Conservation (phyloP, 2,329 filamentous ascomycete genomes). For the Neonectria magnoliae region DNA sequence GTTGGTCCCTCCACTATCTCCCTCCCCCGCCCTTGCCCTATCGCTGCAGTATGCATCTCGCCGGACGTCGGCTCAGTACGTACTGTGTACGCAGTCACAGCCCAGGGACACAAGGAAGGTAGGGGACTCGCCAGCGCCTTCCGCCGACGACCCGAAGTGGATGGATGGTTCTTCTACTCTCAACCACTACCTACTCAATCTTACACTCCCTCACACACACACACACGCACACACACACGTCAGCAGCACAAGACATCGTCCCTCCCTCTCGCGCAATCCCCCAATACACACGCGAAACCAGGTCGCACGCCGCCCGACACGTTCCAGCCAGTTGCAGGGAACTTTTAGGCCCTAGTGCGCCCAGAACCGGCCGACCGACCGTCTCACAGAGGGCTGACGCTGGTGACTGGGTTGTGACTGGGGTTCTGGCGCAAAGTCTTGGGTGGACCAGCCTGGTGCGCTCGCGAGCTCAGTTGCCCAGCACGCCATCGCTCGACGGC, state of each 20-base stretch:
- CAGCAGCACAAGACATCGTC: constrained; percentile 22
- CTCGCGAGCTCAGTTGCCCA: constrained; percentile 30
- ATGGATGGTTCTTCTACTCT: constrained; percentile 17
- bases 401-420: constrained; percentile 29
- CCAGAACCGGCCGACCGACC: constrained; percentile 23
- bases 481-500: constrained; percentile 43
- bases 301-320: neutral
- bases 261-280: constrained; percentile 1
- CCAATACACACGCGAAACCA: neutral
- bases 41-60: constrained; percentile 16
- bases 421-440: constrained; percentile 34
- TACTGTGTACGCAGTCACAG: neutral
- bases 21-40: constrained; percentile 30
- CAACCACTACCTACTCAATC: constrained; percentile 17
- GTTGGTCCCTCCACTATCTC: constrained; percentile 18
- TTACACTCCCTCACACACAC: neutral
- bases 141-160: constrained; percentile 41
- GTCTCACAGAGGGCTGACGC: constrained; percentile 27
- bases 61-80: constrained; percentile 13
- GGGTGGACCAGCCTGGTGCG: constrained; percentile 34
- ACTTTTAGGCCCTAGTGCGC: constrained; percentile 18
- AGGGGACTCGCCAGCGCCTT: constrained; percentile 10
- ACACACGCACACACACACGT: constrained; percentile 15
- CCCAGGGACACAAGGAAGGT: constrained; percentile 21
- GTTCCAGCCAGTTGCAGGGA: neutral